These are phyloP conservation scores for Ogataea pignaliae DNA, from an alignment of 805 yeast genomes.

Conservation along the genomic window DNA sequence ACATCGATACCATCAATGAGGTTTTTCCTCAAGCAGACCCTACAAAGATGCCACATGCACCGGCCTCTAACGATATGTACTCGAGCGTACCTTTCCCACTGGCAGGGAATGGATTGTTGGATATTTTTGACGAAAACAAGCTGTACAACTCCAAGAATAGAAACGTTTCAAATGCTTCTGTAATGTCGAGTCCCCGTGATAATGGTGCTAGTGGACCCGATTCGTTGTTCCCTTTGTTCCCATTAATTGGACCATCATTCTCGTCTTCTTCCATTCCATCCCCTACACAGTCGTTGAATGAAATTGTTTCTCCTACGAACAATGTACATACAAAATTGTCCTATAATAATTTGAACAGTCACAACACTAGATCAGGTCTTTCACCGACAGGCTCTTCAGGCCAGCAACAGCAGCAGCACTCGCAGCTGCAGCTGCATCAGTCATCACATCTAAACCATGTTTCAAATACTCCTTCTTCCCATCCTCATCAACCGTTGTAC, in stretches of 20 bases:
- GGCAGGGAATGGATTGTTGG: slow-evolving; percentile 30
- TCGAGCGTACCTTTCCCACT: slow-evolving; percentile 18
- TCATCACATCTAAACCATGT: slow-evolving; percentile 2
- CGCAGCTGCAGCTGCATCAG: slow-evolving; percentile 5
- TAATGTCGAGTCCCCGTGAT: slow-evolving; percentile 16
- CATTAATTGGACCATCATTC: slow-evolving; percentile 29
- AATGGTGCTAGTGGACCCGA: slow-evolving; percentile 21
- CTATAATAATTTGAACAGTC: slow-evolving; percentile 19
- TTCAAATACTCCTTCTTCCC: not conserved
- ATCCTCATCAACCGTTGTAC: slow-evolving; percentile 1
- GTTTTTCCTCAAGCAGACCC: not conserved
- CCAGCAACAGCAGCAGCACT: slow-evolving; percentile 8
- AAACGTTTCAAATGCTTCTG: slow-evolving; percentile 12
- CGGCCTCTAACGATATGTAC: slow-evolving; percentile 10
- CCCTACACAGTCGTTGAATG: slow-evolving; percentile 12
- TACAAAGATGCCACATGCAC: not conserved
- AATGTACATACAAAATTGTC: slow-evolving; percentile 12
- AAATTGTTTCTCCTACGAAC: slow-evolving; percentile 9
- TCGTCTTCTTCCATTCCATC: slow-evolving; percentile 15
- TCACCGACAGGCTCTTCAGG: not conserved
- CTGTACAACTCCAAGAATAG: slow-evolving; percentile 8
- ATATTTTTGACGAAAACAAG: slow-evolving; percentile 23
- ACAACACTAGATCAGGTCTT: slow-evolving; percentile 14
- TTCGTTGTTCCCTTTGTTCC: slow-evolving; percentile 29
- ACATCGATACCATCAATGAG: not conserved